These are phyloP conservation scores for Oryza nivara DNA, from an alignment of 176 grass and related monocot species.

Conservation along the genomic window DNA sequence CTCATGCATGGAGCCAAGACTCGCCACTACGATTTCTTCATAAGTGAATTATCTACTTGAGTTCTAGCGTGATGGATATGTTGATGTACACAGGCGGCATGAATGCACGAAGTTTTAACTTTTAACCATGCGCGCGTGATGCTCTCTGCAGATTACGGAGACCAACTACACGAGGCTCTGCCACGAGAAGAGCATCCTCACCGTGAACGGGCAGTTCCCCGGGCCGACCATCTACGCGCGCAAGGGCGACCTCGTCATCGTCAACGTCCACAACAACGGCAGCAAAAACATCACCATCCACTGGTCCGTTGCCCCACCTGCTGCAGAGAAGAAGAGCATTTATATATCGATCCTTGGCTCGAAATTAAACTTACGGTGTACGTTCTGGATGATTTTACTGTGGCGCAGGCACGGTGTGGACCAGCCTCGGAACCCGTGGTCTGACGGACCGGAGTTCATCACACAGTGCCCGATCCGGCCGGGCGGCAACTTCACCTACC, in stretches of 20 bases:
- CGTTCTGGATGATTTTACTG: neutral
- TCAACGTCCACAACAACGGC: slow-evolving; percentile 69
- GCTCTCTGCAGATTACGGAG: slow-evolving; percentile 48
- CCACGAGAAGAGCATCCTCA: slow-evolving; percentile 59
- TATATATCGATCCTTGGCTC: neutral
- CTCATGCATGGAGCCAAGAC: slow-evolving; percentile 30
- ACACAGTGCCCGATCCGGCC: slow-evolving; percentile 62
- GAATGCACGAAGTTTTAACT: neutral
- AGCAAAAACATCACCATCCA: slow-evolving; percentile 74
- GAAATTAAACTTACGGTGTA: neutral
- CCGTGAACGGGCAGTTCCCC: slow-evolving; percentile 72
- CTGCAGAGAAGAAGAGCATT: neutral
- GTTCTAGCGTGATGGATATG: neutral
- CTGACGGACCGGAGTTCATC: slow-evolving; percentile 61
- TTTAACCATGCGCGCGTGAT: neutral
- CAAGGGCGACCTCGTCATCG: slow-evolving; percentile 49
- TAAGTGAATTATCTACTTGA: slow-evolving; percentile 11
- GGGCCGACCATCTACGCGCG: slow-evolving; percentile 70
- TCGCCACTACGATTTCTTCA: slow-evolving; percentile 44
- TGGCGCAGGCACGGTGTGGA: slow-evolving; percentile 62
- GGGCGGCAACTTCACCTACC: slow-evolving; percentile 50
- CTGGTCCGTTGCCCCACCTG: slow-evolving; percentile 25
- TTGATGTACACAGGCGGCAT: neutral
- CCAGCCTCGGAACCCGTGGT: slow-evolving; percentile 62
- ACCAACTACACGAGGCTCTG: slow-evolving; percentile 57